Conservation (phyloP, 768 basidiomycete species). For the Boletus insuetus region DNA sequence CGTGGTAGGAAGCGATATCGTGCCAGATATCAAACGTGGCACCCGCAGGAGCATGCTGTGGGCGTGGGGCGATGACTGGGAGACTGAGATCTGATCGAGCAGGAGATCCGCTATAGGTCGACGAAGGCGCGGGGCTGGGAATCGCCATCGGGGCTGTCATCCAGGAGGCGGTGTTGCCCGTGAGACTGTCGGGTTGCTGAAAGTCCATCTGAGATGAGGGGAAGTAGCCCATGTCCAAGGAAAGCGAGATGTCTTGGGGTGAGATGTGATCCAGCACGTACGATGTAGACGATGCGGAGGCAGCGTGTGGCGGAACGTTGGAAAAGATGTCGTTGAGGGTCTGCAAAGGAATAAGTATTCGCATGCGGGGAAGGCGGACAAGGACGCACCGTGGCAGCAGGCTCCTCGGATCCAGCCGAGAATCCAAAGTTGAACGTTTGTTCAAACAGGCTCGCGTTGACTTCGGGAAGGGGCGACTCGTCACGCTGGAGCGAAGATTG, state of each 20-base stretch:
- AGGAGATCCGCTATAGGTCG: constrained; percentile 44
- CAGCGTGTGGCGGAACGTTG: constrained; percentile 21
- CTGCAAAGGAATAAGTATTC: constrained; percentile 3
- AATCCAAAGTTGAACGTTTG: constrained; percentile 36
- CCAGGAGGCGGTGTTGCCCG: constrained; percentile 8
- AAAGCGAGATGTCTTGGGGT: constrained; percentile 14
- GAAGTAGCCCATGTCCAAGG: constrained; percentile 1
- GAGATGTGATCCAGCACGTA: constrained; percentile 29
- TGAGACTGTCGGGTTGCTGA: constrained; percentile 3
- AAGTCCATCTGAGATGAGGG: constrained; percentile 10
- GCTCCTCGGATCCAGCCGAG: constrained; percentile 11
- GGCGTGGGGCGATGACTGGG: constrained; percentile 29
- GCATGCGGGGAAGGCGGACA: fast-evolving
- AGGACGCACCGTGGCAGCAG: constrained; percentile 12
- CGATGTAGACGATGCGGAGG: constrained; percentile 6
- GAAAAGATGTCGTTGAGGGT: constrained; percentile 25
- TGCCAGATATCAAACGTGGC: constrained; percentile 22
- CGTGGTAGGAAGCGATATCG: constrained; percentile 2
- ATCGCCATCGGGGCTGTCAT: constrained; percentile 12
- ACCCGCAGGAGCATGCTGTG: constrained; percentile 12
- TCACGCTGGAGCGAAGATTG: constrained; percentile 39
- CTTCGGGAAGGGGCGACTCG: constrained; percentile 47
- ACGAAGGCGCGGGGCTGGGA: constrained; percentile 36
- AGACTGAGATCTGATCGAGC: constrained; percentile 29
- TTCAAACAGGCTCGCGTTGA: constrained; percentile 48